A percentile compares a stretch with the other conserved stretches of the same genome.
Conservation (phyloP, 495 filamentous ascomycete genomes). For the Pyrenula aspistea region DNA sequence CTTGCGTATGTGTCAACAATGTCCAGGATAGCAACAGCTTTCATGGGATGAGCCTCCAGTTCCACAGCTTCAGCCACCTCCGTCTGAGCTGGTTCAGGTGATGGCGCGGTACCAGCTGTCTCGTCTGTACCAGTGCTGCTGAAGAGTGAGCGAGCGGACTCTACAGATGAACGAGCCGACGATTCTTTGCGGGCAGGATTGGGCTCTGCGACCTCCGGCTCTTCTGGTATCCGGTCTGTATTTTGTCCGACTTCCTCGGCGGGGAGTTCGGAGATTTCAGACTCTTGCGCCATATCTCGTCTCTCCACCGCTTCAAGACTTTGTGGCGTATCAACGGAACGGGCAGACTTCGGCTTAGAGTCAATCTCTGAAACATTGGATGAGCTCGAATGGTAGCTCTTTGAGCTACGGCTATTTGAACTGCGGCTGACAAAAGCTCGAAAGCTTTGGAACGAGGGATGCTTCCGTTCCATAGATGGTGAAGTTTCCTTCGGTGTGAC, state of each 20-base stretch:
- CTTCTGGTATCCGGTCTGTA: slow-evolving; percentile 1
- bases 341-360: neutral
- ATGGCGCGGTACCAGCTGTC: neutral
- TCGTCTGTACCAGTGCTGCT: neutral
- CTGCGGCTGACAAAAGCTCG: neutral
- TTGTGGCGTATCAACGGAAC: neutral
- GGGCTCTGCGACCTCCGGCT: slow-evolving; percentile 12
- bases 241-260: neutral
- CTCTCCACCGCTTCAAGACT: neutral
- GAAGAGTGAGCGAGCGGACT: neutral
- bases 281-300: neutral
- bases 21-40: neutral
- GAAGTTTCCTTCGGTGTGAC: slow-evolving; percentile 10
- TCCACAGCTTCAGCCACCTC: neutral
- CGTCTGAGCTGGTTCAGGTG: neutral
- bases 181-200: neutral
- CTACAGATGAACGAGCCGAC: neutral
- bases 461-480: slow-evolving; percentile 8
- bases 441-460: neutral
- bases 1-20: neutral
- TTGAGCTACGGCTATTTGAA: neutral
- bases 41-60: neutral
- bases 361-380: neutral
- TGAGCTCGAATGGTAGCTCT: neutral
- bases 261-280: neutral